Base-by-base conservation (phyloP, 2,329 filamentous ascomycete species). In the Beauveria medogensis region DNA sequence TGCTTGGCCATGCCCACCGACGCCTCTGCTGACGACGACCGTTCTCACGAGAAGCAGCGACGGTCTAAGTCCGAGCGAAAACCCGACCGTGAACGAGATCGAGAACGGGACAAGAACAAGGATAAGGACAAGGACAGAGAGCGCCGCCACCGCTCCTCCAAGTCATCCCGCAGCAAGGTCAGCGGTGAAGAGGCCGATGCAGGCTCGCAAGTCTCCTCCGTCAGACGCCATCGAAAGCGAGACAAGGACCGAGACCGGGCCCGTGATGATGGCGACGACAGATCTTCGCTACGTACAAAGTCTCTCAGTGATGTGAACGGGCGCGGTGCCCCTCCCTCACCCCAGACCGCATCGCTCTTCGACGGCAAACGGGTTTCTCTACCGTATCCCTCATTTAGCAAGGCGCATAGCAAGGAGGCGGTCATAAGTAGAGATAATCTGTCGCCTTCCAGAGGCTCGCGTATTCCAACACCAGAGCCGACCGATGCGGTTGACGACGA, bases 371-470 rank as follows among this genome's bases (percentile, higher is more conserved):
- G 80, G 30, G 71, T 78, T 40, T 82, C 80, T 63, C 71, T 89
- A 47, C 88, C 90, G 7, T 96, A 96, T 71, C 91, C 92, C 2
- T 81, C 82, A 12, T 91, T 95, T 74, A 94, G 90, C 75, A 97
- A 95, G 75, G 89, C 89, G 14, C 91, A 96, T 73, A 95, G 91
- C 79, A 94, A 92, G 73, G 93, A 97, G 76, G 84, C 86, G 50
- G 84, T 96, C 59, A 81, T 84, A 65, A 87, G 84, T 69, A 78
- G 78, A 57, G 82, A 86, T 51, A 79, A 83, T 58, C 66, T 82
- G 54, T 71, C 74, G 22, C 62, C 65, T 8, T 66, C 65, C 26
- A 65, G 67, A 46, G 70, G 69, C 54, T 72, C 69, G 64, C 73
- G 84, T 59, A 81, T 81, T 1, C 72, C 80, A 54, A 92, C 89